phyloP scores from a whole-genome alignment of 164 flowering plant genomes.

The Magnolia officinalis region DNA sequence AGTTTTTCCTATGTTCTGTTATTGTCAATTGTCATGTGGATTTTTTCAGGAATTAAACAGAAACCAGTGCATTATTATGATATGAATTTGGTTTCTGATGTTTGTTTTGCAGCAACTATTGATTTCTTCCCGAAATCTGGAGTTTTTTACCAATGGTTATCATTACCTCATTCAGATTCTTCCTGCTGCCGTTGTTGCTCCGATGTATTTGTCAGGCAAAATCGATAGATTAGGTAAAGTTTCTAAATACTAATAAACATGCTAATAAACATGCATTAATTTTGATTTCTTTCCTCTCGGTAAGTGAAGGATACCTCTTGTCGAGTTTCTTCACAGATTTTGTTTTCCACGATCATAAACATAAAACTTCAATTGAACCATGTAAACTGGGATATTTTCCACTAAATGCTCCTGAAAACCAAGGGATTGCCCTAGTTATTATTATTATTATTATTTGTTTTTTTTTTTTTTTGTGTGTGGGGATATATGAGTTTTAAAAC shows the following conservation, averaged over 20 bases:
- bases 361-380: not conserved
- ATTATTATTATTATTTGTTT: not conserved
- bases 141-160: slow-evolving; percentile 94
- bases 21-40: not conserved
- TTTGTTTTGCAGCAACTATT: slow-evolving; percentile 63
- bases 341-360: not conserved
- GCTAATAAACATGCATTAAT: no score
- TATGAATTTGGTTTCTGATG: not conserved
- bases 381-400: not conserved
- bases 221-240: slow-evolving; percentile 80
- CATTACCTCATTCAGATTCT: slow-evolving; percentile 95
- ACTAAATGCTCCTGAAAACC: no score
- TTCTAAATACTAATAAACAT: not conserved
- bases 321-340: no score
- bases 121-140: slow-evolving; percentile 89
- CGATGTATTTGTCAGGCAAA: slow-evolving; percentile 95
- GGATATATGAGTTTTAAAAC: not conserved
- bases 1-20: no score
- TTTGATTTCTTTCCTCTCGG: slow-evolving; percentile 32
- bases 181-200: slow-evolving; percentile 99
- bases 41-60: not conserved
- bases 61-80: not conserved
- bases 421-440: no score
- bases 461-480: not conserved
- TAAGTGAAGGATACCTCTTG: slow-evolving; percentile 33